These are phyloP conservation scores for Tylopilus sp. DNA, from an alignment of 768 basidiomycete genomes.

Conservation along the genomic window DNA sequence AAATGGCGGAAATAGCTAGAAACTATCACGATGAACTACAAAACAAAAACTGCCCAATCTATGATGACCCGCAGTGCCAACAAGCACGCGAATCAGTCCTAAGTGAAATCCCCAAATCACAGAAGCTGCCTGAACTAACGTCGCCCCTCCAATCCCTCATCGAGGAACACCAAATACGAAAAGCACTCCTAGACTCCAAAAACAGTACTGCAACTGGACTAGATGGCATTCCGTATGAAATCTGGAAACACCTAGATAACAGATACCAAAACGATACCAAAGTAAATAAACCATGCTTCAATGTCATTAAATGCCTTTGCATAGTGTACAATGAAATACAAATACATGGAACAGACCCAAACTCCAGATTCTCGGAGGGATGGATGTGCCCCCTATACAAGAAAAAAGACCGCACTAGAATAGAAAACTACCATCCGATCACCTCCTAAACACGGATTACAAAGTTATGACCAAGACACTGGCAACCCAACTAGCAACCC, in stretches of 20 bases:
- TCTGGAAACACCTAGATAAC: neutral
- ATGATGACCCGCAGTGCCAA: neutral
- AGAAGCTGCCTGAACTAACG: fast-evolving
- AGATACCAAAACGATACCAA: neutral
- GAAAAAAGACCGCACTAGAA: neutral
- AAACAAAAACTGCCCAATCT: fast-evolving
- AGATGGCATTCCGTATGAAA: neutral
- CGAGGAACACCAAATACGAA: neutral
- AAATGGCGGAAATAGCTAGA: slow-evolving; percentile 33
- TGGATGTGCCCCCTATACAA: slow-evolving; percentile 4
- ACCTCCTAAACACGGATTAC: slow-evolving; percentile 17
- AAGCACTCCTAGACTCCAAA: neutral
- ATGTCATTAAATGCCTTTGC: neutral
- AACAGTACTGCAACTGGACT: neutral
- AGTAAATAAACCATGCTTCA: neutral
- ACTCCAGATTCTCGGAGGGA: neutral
- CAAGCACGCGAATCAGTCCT: neutral
- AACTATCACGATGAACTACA: slow-evolving; percentile 23
- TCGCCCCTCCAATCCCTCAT: slow-evolving; percentile 28
- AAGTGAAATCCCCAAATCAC: fast-evolving
- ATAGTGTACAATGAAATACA: neutral
- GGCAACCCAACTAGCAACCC: slow-evolving; percentile 11
- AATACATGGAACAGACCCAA: neutral
- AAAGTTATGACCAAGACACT: slow-evolving; percentile 28
- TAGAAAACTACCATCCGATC: slow-evolving; percentile 32